Evolutionary conservation across 2,329 filamentous ascomycete species (phyloP).

Genomic region (Scedosporium aurantiacum): DNA sequence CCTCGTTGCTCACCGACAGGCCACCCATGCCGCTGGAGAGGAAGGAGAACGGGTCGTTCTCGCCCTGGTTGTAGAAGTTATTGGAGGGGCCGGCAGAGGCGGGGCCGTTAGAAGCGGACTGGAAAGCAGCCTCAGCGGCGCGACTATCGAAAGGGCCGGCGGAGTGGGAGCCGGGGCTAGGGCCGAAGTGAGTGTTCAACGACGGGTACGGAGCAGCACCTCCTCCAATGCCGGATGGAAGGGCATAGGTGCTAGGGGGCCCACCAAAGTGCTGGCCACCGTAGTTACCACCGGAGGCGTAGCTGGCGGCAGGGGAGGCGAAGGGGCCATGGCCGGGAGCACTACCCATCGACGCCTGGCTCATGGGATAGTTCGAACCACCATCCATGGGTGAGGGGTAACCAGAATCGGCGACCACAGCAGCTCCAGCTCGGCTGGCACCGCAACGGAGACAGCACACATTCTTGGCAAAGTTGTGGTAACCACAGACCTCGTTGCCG

Average conservation of each 20-base stretch:
- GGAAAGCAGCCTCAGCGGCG: slow-evolving; percentile 88
- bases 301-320: slow-evolving; percentile 52
- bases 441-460: slow-evolving; percentile 95
- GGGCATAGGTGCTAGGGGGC: slow-evolving; percentile 76
- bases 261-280: slow-evolving; percentile 70
- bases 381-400: slow-evolving; percentile 87
- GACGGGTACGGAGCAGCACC: slow-evolving; percentile 65
- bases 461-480: slow-evolving; percentile 99
- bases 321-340: slow-evolving; percentile 69
- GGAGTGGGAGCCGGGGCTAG: slow-evolving; percentile 67
- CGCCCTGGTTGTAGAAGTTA: slow-evolving; percentile 40
- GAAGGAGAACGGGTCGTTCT: slow-evolving; percentile 72
- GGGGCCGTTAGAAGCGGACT: slow-evolving; percentile 72
- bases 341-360: slow-evolving; percentile 49
- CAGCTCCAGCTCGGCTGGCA: slow-evolving; percentile 84
- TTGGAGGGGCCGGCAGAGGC: slow-evolving; percentile 66
- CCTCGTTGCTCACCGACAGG: slow-evolving; percentile 58
- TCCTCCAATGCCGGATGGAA: slow-evolving; percentile 70
- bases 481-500: slow-evolving; percentile 90
- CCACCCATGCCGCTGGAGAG: slow-evolving; percentile 62
- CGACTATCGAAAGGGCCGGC: slow-evolving; percentile 86
- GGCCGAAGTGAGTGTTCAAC: slow-evolving; percentile 71
- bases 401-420: slow-evolving; percentile 86
- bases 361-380: slow-evolving; percentile 73
- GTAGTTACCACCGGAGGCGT: slow-evolving; percentile 53